These are phyloP conservation scores for Petunia axillaris DNA, from an alignment of 257 asterid species.

Conservation along the genomic window DNA sequence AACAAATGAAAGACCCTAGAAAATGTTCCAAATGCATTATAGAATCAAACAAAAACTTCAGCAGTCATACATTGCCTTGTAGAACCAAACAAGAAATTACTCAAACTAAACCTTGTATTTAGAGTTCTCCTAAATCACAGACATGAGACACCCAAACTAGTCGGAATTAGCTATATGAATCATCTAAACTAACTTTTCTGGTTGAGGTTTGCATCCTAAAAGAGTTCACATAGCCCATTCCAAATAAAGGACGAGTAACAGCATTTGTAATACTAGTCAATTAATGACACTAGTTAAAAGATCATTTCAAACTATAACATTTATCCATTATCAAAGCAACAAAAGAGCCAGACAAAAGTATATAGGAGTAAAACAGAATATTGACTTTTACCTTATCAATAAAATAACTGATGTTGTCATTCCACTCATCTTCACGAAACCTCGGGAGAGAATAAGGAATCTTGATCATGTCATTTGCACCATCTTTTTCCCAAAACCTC, in stretches of 20 bases:
- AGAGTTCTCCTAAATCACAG: not conserved
- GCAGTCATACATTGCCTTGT: no score
- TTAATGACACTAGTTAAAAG: not conserved
- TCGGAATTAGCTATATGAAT: constrained; percentile 7
- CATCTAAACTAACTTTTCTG: not conserved
- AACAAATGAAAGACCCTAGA: not conserved
- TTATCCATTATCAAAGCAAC: not conserved
- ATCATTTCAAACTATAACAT: not conserved
- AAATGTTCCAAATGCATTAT: not conserved
- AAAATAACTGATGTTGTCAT: constrained; percentile 64
- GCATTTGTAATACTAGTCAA: not conserved
- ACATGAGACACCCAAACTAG: not conserved
- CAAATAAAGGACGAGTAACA: not conserved
- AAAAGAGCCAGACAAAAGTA: constrained; percentile 6
- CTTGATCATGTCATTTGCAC: constrained; percentile 33
- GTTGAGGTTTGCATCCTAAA: no score
- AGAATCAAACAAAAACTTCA: not conserved
- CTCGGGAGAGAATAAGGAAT: constrained; percentile 37
- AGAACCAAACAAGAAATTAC: not conserved
- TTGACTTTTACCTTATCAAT: constrained; percentile 51
- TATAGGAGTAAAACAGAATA: not conserved
- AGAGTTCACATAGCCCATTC: not conserved
- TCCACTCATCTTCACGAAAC: constrained; percentile 50
- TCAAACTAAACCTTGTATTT: not conserved
- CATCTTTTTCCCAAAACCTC: constrained; percentile 35